These are phyloP conservation scores for Arthonia radiata DNA, from an alignment of 495 filamentous ascomycete species.

Conservation along the genomic window DNA sequence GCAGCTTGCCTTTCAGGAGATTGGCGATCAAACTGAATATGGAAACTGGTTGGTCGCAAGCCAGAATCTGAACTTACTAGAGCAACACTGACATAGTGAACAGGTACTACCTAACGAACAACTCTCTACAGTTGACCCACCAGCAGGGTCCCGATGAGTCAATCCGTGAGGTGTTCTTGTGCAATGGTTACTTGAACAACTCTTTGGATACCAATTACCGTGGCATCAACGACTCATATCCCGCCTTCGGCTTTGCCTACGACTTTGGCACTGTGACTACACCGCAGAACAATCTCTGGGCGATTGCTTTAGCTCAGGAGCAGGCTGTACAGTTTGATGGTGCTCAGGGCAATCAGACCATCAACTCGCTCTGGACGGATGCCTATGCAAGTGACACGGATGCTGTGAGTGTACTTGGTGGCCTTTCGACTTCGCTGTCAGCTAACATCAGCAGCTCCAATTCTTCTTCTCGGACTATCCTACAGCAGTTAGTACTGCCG, in stretches of 20 bases:
- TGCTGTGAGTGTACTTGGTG: constrained; percentile 31
- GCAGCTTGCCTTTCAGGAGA: too few species aligned
- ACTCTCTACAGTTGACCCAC: constrained; percentile 7
- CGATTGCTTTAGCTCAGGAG: constrained; percentile 27
- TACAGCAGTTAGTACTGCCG: constrained; percentile 12
- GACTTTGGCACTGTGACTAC: constrained; percentile 23
- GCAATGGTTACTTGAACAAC: constrained; percentile 20
- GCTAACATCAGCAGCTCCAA: too few species aligned
- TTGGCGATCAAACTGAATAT: too few species aligned
- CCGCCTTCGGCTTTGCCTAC: constrained; percentile 28
- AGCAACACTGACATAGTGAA: too few species aligned
- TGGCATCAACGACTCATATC: constrained; percentile 25
- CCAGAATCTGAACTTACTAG: too few species aligned
- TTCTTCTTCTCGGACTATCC: constrained; percentile 31
- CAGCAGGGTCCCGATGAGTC: constrained; percentile 23
- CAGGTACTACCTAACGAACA: too few species aligned
- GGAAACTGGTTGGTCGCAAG: too few species aligned
- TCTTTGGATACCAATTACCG: constrained; percentile 24
- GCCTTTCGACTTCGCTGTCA: too few species aligned
- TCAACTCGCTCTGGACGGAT: constrained; percentile 29
- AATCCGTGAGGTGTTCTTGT: constrained; percentile 23
- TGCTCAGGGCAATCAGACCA: constrained; percentile 9
- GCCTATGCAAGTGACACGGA: constrained; percentile 23
- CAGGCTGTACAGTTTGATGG: constrained; percentile 28
- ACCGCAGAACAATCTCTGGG: constrained; percentile 20